phyloP scores from a whole-genome alignment of 2,329 filamentous ascomycete genomes.

The Sordariomycetes sp. region DNA sequence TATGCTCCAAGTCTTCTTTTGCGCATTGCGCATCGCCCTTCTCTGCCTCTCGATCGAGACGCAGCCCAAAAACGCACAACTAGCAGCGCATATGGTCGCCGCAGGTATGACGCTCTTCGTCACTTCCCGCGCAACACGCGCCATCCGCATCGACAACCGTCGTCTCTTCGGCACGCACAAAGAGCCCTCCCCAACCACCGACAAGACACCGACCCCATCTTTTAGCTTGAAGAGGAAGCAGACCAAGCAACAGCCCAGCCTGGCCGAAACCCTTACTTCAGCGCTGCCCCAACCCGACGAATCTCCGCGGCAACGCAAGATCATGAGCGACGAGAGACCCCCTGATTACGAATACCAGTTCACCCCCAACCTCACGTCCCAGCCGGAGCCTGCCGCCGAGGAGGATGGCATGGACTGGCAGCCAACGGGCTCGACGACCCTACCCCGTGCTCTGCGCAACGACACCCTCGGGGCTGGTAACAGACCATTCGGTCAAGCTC shows the following conservation, averaged over 20 bases:
- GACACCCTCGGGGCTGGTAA: conserved; percentile 16
- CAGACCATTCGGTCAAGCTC: conserved; percentile 32
- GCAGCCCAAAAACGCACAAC: conserved; percentile 27
- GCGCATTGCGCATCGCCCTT: conserved; percentile 38
- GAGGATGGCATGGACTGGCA: conserved; percentile 26
- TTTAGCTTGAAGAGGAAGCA: conserved; percentile 13
- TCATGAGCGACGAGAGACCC: not conserved
- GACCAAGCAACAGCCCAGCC: not conserved
- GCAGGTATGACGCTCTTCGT: conserved; percentile 43
- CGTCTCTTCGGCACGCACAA: conserved; percentile 35
- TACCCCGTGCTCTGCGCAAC: conserved; percentile 28
- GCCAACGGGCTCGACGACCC: conserved; percentile 31
- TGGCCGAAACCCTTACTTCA: conserved; percentile 4
- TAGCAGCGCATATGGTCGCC: conserved; percentile 46
- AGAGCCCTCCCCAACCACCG: conserved; percentile 10
- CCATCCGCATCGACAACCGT: conserved; percentile 47
- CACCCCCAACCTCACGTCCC: not conserved
- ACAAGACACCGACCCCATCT: conserved; percentile 4
- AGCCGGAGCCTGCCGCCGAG: not conserved
- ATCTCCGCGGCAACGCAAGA: not conserved
- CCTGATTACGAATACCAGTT: conserved; percentile 1
- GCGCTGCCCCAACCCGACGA: conserved; percentile 1
- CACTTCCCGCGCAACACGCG: conserved; percentile 29
- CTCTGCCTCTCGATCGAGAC: conserved; percentile 23
- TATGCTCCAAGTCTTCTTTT: conserved; percentile 49